These are phyloP conservation scores for Lepidopterella palustris DNA, from an alignment of 495 filamentous ascomycete genomes.

Conservation along the genomic window DNA sequence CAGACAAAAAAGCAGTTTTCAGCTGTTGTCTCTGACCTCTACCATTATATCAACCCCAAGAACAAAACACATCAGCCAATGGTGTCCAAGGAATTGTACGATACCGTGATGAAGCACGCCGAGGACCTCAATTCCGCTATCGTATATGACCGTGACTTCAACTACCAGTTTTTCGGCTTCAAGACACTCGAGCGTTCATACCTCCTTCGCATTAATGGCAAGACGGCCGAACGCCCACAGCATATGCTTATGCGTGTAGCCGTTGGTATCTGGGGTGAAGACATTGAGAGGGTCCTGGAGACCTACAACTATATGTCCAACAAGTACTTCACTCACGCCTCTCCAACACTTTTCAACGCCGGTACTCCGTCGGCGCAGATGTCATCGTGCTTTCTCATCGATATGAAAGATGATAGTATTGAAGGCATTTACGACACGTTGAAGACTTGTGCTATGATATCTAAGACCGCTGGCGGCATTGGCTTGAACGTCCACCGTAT, in stretches of 20 bases:
- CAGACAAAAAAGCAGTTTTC: constrained; percentile 99
- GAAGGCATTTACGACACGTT: constrained; percentile 98
- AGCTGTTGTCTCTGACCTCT: constrained; percentile 83
- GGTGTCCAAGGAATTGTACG: constrained; percentile 84
- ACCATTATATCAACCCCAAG: constrained; percentile 94
- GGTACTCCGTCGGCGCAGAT: constrained; percentile 90
- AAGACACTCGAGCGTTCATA: constrained; percentile 98
- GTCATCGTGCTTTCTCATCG: constrained; percentile 94
- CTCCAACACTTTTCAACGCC: constrained; percentile 95
- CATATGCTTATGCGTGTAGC: constrained; percentile 99
- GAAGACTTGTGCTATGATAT: constrained; percentile 99
- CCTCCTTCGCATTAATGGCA: constrained; percentile 83
- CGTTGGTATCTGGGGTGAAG: constrained; percentile 90
- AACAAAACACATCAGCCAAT: constrained; percentile 79
- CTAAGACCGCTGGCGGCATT: constrained; percentile 97
- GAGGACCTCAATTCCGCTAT: constrained; percentile 97
- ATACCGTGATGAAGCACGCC: constrained; percentile 87
- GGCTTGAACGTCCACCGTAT: constrained; percentile 94
- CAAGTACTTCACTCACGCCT: constrained; percentile 97
- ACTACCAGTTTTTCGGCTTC: constrained; percentile 99
- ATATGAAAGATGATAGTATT: constrained; percentile 98
- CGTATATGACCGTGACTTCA: constrained; percentile 98
- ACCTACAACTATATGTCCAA: constrained; percentile 97
- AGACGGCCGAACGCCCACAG: constrained; percentile 92
- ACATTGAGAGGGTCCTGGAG: constrained; percentile 89